Conservation (phyloP, 495 filamentous ascomycete genomes). For the Penicillium silybi region DNA sequence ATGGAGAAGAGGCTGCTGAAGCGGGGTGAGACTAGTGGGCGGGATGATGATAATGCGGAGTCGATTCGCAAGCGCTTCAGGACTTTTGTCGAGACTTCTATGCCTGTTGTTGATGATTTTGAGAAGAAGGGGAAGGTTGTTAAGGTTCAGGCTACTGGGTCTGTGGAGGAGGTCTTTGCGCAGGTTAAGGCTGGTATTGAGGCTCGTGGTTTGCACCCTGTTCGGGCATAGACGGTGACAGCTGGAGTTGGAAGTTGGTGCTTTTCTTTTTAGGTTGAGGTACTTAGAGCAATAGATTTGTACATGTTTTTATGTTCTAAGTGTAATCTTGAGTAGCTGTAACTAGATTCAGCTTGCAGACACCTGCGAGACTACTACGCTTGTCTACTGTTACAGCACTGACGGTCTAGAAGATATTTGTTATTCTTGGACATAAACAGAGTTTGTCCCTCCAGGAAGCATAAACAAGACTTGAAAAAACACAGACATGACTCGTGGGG, state of each 20-base stretch:
- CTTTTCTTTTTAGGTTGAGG: neutral
- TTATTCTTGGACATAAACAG: slow-evolving; percentile 21
- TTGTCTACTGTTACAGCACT: neutral
- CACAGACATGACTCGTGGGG: slow-evolving; percentile 40
- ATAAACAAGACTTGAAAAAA: slow-evolving; percentile 20
- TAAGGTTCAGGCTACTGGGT: slow-evolving; percentile 62
- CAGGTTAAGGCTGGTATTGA: slow-evolving; percentile 55
- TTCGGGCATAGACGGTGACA: slow-evolving; percentile 11
- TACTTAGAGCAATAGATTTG: slow-evolving; percentile 6
- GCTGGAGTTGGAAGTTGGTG: neutral
- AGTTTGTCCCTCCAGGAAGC: slow-evolving; percentile 22
- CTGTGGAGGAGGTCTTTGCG: slow-evolving; percentile 71
- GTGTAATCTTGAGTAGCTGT: neutral
- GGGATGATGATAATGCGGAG: slow-evolving; percentile 90
- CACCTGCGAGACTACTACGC: no score
- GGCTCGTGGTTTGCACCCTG: slow-evolving; percentile 39
- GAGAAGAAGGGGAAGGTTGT: slow-evolving; percentile 74
- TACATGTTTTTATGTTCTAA: neutral
- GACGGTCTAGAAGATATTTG: slow-evolving; percentile 16
- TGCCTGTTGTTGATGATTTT: slow-evolving; percentile 91
- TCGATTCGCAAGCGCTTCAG: slow-evolving; percentile 93
- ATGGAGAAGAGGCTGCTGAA: slow-evolving; percentile 81
- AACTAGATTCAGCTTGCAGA: neutral
- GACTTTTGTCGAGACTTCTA: slow-evolving; percentile 89
- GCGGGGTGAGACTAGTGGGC: slow-evolving; percentile 85